Evolutionary conservation across 164 flowering plant species (phyloP), one percentile per base, ranked within the genome.

Genomic region (Stephania japonica): DNA sequence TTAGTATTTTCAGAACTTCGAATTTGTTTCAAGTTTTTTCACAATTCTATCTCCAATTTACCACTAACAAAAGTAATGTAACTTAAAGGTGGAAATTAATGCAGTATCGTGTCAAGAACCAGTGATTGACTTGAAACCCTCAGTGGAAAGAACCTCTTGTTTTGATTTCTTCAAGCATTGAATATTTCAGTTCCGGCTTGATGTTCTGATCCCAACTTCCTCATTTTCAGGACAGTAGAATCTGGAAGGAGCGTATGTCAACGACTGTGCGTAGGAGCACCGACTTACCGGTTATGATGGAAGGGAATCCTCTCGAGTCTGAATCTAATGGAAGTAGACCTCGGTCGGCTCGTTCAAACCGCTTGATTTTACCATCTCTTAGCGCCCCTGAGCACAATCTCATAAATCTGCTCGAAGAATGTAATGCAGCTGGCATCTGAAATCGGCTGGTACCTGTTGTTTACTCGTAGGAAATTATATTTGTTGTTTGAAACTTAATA

Each of bases 341-440:
- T 43, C 85, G 78, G 19, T 82, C 80, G 13, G 69, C 73, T 25
- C 81, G 62, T 11, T 59, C 88, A 1, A 85, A 81, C 49, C 86
- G 93, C 65, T 32, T 67, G 56, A 86, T 88, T 62, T 76, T 92
- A 42, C 94, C 98, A 76, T 91, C 98, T 21, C 63, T 85, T n/a
- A 90, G 98, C 83, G 98, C 97, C 42, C 98, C 98, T 38, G 98
- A 94, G 78, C 93, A 91, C 75, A 84, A 86, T 76, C 65, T 90
- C 43, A 74, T 89, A 49, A 84, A 89, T 32, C 83, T 94, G 43
- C 90, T 94, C 4, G 97, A 94, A 70, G 97, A 92, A 80, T 90
- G 88, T 44, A 87, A 85, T 70, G 79, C 86, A 24, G 79, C 93
- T 53, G 86, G 86, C 44, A 83, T 80, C 42, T 86, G 74, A 81